Evolutionary conservation across 495 filamentous ascomycete genomes (phyloP).

Genomic region (Echria macrotheca): DNA sequence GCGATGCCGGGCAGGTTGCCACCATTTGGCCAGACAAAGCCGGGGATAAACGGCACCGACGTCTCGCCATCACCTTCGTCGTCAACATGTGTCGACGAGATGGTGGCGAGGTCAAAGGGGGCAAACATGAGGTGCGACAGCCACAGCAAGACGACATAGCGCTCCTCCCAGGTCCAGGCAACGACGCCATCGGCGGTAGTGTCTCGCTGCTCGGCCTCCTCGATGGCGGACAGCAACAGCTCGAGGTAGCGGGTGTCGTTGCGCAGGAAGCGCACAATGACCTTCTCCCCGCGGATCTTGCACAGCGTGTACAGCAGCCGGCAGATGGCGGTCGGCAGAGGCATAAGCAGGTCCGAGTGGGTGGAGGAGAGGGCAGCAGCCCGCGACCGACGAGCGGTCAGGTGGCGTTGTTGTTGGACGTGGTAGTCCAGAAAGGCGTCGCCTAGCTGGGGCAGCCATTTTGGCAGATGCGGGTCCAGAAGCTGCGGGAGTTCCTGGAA

Average conservation of each 20-base stretch:
- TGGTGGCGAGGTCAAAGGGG: conserved; percentile 82
- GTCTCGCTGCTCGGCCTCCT: conserved; percentile 34
- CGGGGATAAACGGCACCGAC: conserved; percentile 24
- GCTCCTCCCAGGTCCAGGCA: conserved; percentile 73
- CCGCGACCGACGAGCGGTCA: no score
- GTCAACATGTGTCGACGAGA: conserved; percentile 58
- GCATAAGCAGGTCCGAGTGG: conserved; percentile 41
- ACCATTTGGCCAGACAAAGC: conserved; percentile 39
- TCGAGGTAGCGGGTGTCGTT: conserved; percentile 84
- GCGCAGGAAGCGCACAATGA: conserved; percentile 81
- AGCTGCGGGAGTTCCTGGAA: conserved; percentile 97
- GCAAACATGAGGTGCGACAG: conserved; percentile 87
- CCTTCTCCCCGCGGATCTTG: conserved; percentile 90
- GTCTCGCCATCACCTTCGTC: conserved; percentile 23
- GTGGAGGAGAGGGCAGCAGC: conserved; percentile 24
- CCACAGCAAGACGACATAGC: conserved; percentile 86
- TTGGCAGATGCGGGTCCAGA: conserved; percentile 79
- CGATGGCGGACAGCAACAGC: conserved; percentile 64
- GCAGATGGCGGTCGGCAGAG: conserved; percentile 66
- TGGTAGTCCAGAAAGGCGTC: conserved; percentile 69
- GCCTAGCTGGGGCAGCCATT: conserved; percentile 65
- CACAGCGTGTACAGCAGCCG: conserved; percentile 82
- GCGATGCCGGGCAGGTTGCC: conserved; percentile 61
- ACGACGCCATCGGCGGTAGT: conserved; percentile 12
- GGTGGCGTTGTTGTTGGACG: conserved; percentile 20